Evolutionary conservation across 257 asterid genomes (phyloP), one percentile per base, ranked within the genome.

Genomic region (Parsonsia alboflavescens): DNA sequence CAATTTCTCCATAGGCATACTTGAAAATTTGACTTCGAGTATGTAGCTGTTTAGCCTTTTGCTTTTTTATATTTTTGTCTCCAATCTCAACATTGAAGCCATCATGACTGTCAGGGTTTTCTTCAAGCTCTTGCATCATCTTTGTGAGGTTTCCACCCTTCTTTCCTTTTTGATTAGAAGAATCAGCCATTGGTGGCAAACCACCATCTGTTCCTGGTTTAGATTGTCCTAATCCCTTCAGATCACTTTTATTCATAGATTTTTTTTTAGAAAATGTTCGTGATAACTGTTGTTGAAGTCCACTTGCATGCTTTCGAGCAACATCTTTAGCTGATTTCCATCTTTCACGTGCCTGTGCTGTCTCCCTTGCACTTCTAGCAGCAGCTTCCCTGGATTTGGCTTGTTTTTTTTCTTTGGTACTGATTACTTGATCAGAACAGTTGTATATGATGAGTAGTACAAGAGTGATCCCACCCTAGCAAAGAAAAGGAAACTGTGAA

Each of bases 321-420:
- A 82, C 82, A 50, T 88, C 97, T 76, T 90, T 95, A 11, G 99
- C 96, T 8, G 98, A 84, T 84, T 88, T 90, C 99, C 99, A 95
- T 85, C 80, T 87, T 80, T 89, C 89, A 24, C 96, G 86, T 36
- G 97, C 94, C 78, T 90, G 96, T 33, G 83, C 96, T 4, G 97
- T 92, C 78, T 95, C 99, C 79, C 92, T 85, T 39, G 96, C 98
- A 66, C 93, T 92, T 82, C 78, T 85, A 21, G 96, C 99, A 4
- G 98, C 99, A 30, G 95, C 93, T 81, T 95, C 99, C 80, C 99
- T 85, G 48, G 99, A 95, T 82, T 88, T 88, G 9, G 99, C 99
- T 63, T 92, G 93, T 57, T 78, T 83, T 71, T 77, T 89, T 77
- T 90, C 98, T 83, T 96, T 84, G 12, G 88, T 86, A 45, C 96